Evolutionary conservation across 805 yeast species (phyloP).

Genomic region (Teunomyces atbi): DNA sequence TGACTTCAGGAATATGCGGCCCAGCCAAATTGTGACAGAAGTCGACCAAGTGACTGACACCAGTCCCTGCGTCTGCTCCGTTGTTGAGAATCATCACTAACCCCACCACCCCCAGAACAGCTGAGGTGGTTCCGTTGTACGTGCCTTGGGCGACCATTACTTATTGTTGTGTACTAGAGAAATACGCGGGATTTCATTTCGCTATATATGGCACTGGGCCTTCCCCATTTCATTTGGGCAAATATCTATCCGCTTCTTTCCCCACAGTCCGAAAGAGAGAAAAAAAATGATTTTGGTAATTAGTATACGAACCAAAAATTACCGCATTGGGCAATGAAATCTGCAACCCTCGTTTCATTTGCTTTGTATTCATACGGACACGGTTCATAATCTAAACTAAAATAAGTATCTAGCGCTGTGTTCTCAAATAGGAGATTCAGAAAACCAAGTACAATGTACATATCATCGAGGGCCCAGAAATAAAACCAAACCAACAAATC

Average conservation of each 20-base stretch:
- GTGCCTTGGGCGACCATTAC: not conserved
- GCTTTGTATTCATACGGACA: not conserved
- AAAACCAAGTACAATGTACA: conserved; percentile 74
- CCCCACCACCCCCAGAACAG: conserved; percentile 12
- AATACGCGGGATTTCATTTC: not conserved
- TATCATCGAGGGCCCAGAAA: conserved; percentile 84
- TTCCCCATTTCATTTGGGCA: too few relatives aligned
- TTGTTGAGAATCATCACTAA: conserved; percentile 24
- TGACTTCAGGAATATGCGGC: conserved; percentile 1
- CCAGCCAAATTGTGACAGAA: conserved; percentile 6
- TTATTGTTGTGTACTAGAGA: not conserved
- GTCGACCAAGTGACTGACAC: conserved; percentile 24
- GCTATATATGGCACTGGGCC: not conserved
- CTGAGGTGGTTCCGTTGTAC: conserved; percentile 3
- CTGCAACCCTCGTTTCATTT: not conserved
- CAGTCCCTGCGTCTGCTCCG: conserved; percentile 52
- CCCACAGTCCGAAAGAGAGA: not conserved
- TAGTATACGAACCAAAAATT: not conserved
- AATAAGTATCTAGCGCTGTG: not conserved
- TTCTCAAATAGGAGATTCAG: conserved; percentile 1
- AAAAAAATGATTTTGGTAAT: not conserved
- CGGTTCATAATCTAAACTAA: not conserved
- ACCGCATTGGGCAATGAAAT: not conserved
- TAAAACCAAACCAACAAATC: conserved; percentile 89
- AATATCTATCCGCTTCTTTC: not conserved